Conservation (phyloP, 441 rosid species). For the Populus hybrid region DNA sequence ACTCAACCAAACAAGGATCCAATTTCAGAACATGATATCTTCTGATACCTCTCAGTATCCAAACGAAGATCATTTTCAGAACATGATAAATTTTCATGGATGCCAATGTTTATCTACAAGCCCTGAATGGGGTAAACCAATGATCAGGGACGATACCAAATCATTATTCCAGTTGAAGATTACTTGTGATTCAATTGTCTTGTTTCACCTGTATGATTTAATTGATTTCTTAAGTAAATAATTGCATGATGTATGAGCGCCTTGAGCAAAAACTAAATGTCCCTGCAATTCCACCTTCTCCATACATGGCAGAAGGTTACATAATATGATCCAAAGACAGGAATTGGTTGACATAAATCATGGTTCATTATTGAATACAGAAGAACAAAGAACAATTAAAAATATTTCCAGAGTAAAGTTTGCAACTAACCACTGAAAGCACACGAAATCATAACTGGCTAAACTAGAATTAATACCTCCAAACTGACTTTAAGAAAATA, state of each 20-base stretch:
- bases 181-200: not conserved
- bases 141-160: not conserved
- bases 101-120: not conserved
- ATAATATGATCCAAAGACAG: not conserved
- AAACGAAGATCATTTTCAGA: not conserved
- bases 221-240: not conserved
- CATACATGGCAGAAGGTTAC: not conserved
- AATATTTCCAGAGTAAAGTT: not conserved
- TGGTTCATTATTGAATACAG: not conserved
- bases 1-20: not conserved
- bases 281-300: not conserved
- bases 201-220: not conserved
- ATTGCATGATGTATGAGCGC: not conserved
- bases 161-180: not conserved
- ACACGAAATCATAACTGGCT: constrained; percentile 1
- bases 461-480: constrained; percentile 54
- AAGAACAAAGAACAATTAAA: not conserved
- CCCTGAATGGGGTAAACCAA: not conserved
- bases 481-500: constrained; percentile 82
- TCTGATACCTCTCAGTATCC: not conserved
- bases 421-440: not conserved
- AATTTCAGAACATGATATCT: not conserved
- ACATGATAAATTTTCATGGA: not conserved
- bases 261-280: not conserved
- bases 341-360: not conserved